Evolutionary conservation across 352 stramenopile genomes (phyloP).

Genomic region (Phytophthora agathidicida): DNA sequence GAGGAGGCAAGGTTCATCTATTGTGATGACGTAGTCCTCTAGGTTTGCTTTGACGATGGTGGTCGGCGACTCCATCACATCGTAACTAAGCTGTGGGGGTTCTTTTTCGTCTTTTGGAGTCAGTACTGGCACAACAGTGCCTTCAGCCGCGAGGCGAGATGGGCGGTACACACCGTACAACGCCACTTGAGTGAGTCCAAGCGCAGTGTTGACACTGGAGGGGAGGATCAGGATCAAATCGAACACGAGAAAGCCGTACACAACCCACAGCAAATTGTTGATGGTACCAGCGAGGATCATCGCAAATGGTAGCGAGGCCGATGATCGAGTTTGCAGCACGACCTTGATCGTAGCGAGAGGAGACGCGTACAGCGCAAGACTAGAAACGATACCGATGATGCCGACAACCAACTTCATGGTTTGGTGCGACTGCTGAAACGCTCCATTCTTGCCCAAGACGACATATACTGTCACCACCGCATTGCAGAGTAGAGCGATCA

Average conservation of each 20-base stretch:
- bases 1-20: slow-evolving; percentile 17
- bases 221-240: slow-evolving; percentile 67
- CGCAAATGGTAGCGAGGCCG: slow-evolving; percentile 59
- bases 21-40: slow-evolving; percentile 41
- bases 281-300: slow-evolving; percentile 67
- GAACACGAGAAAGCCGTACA: slow-evolving; percentile 61
- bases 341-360: slow-evolving; percentile 62
- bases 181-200: slow-evolving; percentile 58
- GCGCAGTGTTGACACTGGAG: slow-evolving; percentile 47
- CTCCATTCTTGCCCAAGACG: slow-evolving; percentile 40
- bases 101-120: slow-evolving; percentile 32
- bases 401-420: slow-evolving; percentile 43
- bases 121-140: slow-evolving; percentile 10
- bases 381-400: slow-evolving; percentile 57
- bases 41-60: slow-evolving; percentile 16
- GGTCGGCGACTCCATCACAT: slow-evolving; percentile 23
- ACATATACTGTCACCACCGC: slow-evolving; percentile 54
- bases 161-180: slow-evolving; percentile 69
- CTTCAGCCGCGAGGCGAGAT: slow-evolving; percentile 22
- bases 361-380: slow-evolving; percentile 68
- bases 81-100: slow-evolving; percentile 20
- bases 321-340: slow-evolving; percentile 59
- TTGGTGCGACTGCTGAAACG: slow-evolving; percentile 33
- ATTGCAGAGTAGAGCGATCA: slow-evolving; percentile 46
- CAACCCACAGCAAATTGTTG: slow-evolving; percentile 81